Conservation (phyloP, 495 filamentous ascomycete genomes). For the Podospora pseudocomata region DNA sequence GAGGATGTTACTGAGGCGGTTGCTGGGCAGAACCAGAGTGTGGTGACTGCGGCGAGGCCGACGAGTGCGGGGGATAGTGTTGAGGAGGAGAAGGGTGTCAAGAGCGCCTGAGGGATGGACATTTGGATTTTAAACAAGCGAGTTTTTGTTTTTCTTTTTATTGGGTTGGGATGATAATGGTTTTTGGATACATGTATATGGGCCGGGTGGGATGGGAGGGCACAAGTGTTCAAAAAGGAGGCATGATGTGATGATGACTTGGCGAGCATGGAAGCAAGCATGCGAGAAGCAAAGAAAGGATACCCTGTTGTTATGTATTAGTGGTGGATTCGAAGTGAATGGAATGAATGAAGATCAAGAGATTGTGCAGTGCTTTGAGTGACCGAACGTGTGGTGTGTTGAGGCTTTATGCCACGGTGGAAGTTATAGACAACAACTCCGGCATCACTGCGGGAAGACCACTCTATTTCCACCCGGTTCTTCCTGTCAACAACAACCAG, state of each 20-base stretch:
- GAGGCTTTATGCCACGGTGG: too few relatives aligned
- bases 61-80: not conserved
- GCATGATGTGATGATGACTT: not conserved
- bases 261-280: not conserved
- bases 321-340: not conserved
- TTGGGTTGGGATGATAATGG: not conserved
- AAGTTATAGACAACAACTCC: too few relatives aligned
- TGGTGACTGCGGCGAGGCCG: conserved; percentile 1
- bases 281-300: not conserved
- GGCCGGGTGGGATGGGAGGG: not conserved
- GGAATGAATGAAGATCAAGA: not conserved
- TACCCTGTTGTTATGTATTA: not conserved
- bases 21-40: not conserved
- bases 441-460: too few relatives aligned
- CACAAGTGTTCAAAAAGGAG: not conserved
- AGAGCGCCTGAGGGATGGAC: conserved; percentile 5
- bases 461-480: too few relatives aligned
- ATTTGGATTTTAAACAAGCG: not conserved
- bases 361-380: not conserved
- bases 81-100: conserved; percentile 10
- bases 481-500: too few relatives aligned
- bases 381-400: too few relatives aligned
- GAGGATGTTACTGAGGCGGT: conserved; percentile 41
- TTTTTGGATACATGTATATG: not conserved
- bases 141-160: conserved; percentile 4